Evolutionary conservation across 2,329 filamentous ascomycete genomes (phyloP).

Genomic region (Monosporascus sp.): DNA sequence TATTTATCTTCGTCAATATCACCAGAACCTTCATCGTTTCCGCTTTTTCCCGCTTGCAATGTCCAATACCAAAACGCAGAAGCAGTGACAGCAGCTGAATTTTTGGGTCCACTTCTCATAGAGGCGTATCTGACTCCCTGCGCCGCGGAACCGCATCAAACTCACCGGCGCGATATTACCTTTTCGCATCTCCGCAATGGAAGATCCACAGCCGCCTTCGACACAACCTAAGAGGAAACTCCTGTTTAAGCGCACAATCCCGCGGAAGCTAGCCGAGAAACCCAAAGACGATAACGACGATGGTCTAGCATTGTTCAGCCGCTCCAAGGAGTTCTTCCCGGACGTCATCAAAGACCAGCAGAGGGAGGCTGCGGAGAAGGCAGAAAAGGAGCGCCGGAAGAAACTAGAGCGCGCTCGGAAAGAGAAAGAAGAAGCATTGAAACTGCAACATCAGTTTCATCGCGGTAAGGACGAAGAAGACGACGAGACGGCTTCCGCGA

Average conservation of each 20-base stretch:
- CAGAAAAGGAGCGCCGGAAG: slow-evolving; percentile 18
- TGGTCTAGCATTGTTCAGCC: slow-evolving; percentile 43
- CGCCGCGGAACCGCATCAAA: too few relatives aligned
- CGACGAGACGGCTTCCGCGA: slow-evolving; percentile 7
- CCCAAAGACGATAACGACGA: slow-evolving; percentile 30
- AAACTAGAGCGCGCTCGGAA: slow-evolving; percentile 12
- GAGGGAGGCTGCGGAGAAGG: slow-evolving; percentile 19
- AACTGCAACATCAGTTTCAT: not conserved
- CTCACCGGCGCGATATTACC: too few relatives aligned
- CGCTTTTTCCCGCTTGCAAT: too few relatives aligned
- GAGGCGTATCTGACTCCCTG: too few relatives aligned
- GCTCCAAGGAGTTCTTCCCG: slow-evolving; percentile 44
- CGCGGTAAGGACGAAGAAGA: slow-evolving; percentile 8
- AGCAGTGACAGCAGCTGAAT: too few relatives aligned
- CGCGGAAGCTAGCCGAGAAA: slow-evolving; percentile 28
- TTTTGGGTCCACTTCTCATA: too few relatives aligned
- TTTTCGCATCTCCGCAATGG: slow-evolving; percentile 21
- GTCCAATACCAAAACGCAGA: too few relatives aligned
- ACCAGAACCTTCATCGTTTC: too few relatives aligned
- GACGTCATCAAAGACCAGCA: slow-evolving; percentile 37
- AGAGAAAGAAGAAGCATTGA: not conserved
- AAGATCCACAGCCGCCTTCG: slow-evolving; percentile 21
- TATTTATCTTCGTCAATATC: too few relatives aligned
- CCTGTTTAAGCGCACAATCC: slow-evolving; percentile 45
- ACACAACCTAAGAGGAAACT: slow-evolving; percentile 32